phyloP scores from a whole-genome alignment of 106 monocot genomes.

The Dactylorhiza incarnata region DNA sequence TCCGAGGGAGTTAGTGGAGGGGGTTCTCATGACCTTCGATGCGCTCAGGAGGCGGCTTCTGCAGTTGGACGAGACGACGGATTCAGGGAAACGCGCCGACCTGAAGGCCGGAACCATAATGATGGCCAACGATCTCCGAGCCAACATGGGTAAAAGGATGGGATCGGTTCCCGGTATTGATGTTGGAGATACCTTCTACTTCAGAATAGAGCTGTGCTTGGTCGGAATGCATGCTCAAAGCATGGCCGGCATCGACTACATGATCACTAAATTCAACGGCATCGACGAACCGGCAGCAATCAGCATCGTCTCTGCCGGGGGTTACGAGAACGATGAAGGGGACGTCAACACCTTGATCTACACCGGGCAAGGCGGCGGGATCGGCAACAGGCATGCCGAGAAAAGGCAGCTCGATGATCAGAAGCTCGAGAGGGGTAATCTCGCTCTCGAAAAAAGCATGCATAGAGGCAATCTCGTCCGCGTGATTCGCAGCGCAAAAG shows the following conservation, averaged over 20 bases:
- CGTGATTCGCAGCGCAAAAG: slow-evolving; percentile 68
- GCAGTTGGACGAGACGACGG: slow-evolving; percentile 51
- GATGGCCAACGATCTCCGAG: slow-evolving; percentile 42
- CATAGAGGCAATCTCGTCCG: slow-evolving; percentile 43
- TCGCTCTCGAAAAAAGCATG: slow-evolving; percentile 74
- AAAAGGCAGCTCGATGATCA: slow-evolving; percentile 47
- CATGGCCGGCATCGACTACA: slow-evolving; percentile 79
- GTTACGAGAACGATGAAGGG: slow-evolving; percentile 71
- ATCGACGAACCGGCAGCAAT: slow-evolving; percentile 48
- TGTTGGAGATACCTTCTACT: slow-evolving; percentile 81
- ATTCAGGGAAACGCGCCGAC: slow-evolving; percentile 32
- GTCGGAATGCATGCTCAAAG: slow-evolving; percentile 66
- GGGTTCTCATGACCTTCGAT: slow-evolving; percentile 56
- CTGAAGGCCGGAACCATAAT: slow-evolving; percentile 47
- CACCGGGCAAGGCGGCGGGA: slow-evolving; percentile 62
- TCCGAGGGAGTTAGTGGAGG: slow-evolving; percentile 42
- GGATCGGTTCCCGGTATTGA: slow-evolving; percentile 62
- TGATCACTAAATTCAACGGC: slow-evolving; percentile 14
- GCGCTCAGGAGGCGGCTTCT: slow-evolving; percentile 45
- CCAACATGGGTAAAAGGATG: slow-evolving; percentile 41
- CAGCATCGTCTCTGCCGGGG: slow-evolving; percentile 70
- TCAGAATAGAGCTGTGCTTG: slow-evolving; percentile 65
- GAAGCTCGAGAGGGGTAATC: slow-evolving; percentile 85
- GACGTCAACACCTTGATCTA: slow-evolving; percentile 54
- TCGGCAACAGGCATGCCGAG: slow-evolving; percentile 4